phyloP scores from a whole-genome alignment of 1,284 basidiomycete genomes.

The Stereum hirsutum region DNA sequence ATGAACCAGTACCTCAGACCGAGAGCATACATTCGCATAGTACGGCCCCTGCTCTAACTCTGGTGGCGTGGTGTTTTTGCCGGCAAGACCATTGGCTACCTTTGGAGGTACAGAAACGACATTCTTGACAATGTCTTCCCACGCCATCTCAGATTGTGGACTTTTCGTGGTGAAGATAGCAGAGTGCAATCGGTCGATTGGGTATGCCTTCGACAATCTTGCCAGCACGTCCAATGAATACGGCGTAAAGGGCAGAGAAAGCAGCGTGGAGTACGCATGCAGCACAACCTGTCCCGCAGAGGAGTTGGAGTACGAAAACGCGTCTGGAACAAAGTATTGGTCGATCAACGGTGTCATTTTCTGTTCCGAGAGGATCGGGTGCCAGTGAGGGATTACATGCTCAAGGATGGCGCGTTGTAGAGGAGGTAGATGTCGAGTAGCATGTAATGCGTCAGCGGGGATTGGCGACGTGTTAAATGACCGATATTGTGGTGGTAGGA shows the following conservation, averaged over 20 bases:
- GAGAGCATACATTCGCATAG: conserved; percentile 39
- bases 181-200: conserved; percentile 57
- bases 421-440: conserved; percentile 40
- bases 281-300: conserved; percentile 45
- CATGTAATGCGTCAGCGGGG: conserved; percentile 21
- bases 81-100: conserved; percentile 53
- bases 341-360: conserved; percentile 34
- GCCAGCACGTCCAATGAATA: conserved; percentile 43
- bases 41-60: conserved; percentile 44
- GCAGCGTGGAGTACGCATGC: conserved; percentile 51
- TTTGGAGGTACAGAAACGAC: conserved; percentile 52
- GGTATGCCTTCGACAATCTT: conserved; percentile 48
- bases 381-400: conserved; percentile 64
- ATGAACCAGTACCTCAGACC: conserved; percentile 42
- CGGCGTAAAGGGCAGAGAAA: conserved; percentile 37
- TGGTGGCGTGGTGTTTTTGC: conserved; percentile 28
- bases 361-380: conserved; percentile 40
- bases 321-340: conserved; percentile 66
- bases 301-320: conserved; percentile 37
- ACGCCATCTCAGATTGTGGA: conserved; percentile 30
- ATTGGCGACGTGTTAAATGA: conserved; percentile 28
- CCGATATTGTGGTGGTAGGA: conserved; percentile 49
- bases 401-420: conserved; percentile 60
- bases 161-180: conserved; percentile 29
- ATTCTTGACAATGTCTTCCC: conserved; percentile 66